Base-by-base conservation (phyloP, 768 basidiomycete genomes). In the Tricholoma saponaceum region DNA sequence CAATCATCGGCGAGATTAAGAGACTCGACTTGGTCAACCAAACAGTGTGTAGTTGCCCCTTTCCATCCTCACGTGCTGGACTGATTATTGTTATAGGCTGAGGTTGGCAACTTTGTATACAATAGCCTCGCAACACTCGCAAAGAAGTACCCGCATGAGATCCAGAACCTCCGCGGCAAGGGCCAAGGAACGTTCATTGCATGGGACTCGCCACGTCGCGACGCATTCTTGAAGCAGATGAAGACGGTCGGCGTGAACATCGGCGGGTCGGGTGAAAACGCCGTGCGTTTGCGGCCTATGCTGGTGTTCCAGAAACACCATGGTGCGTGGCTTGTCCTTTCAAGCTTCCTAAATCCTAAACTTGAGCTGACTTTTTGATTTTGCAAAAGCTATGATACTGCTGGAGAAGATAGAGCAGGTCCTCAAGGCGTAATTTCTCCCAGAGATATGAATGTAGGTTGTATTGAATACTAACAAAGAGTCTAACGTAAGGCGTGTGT, bases 21-120 rank as follows among this genome's bases (percentile, higher is more conserved):
- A 50, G 47, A 50, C 47, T 50, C n/a, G 47, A 50, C 26, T 50
- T 50, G 47, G 47, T 50, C n/a, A n/a, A 28, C 7, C 47, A 28
- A 4, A 28, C 47, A n/a, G 47, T 50, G n/a, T 2, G 47, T 30
- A 10, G 16, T n/a, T 30, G 9, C 16, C 26, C 46, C 18, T 28
- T 28, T 8, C 16, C 26, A 18, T 18, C 3, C n/a, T 26, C 26
- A 16, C 7, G 5, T 28, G 16, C 7, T 25, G 22, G 22, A 23
- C 25, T 49, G 26, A 49, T 9, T 28, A 26, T 26, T 25, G 23
- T 10, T 28, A n/a, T n/a, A 50, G 47, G 47, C 26, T 30, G 28
- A 50, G 26, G 47, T 50, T n/a, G 47, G 47, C 16, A 28, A 50
- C 5, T 30, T 50, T 13, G 7, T 50, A 13, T 50, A 50, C 47